Percentiles rank a stretch among this genome's conserved stretches.
Conservation (phyloP, 441 rosid species). For the Populus trichocarpa region DNA sequence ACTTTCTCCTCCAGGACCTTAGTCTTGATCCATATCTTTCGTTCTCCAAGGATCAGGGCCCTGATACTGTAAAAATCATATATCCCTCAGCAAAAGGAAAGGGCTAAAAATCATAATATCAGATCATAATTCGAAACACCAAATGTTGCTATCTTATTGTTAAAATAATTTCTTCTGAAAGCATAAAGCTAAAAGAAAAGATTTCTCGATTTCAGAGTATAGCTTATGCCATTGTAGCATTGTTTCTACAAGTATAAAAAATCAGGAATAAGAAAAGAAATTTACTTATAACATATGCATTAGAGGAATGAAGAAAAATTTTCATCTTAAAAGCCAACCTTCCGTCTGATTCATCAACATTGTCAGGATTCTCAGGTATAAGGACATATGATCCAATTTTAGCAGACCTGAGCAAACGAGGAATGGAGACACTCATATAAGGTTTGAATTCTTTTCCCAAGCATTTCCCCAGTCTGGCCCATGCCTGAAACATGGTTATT, state of each 20-base stretch:
- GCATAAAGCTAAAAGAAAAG: background rate
- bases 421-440: conserved; percentile 52
- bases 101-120: background rate
- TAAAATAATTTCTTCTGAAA: background rate
- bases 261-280: background rate
- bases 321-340: conserved; percentile 24
- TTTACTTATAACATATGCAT: background rate
- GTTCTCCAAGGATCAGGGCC: background rate
- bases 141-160: background rate
- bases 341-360: conserved; percentile 38
- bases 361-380: background rate
- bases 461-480: conserved; percentile 59
- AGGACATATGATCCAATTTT: conserved; percentile 24
- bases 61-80: background rate
- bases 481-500: conserved; percentile 35
- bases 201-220: background rate
- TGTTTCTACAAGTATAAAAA: background rate
- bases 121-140: background rate
- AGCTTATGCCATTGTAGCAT: background rate
- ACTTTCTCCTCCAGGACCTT: conserved; percentile 54
- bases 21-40: conserved; percentile 27
- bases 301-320: background rate
- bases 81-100: no score
- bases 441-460: conserved; percentile 57
- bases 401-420: conserved; percentile 52